These are phyloP conservation scores for Pholiota conissans DNA, from an alignment of 768 basidiomycete genomes.

Conservation along the genomic window DNA sequence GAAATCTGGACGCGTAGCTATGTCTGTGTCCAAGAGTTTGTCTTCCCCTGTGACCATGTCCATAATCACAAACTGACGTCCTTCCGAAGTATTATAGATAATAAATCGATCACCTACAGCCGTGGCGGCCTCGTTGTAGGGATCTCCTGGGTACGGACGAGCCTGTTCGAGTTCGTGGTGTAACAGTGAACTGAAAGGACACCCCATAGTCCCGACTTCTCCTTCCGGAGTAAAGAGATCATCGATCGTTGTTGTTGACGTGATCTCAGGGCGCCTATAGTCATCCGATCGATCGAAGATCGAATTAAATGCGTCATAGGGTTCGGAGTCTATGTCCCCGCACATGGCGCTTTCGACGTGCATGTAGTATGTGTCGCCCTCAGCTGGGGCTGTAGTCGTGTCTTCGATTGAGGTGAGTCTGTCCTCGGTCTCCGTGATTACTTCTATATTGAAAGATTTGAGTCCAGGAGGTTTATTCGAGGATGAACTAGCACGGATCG, in stretches of 20 bases:
- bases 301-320: neutral
- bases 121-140: neutral
- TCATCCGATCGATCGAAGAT: neutral
- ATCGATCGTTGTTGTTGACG: neutral
- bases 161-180: neutral
- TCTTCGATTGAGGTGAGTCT: neutral
- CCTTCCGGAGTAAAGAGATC: neutral
- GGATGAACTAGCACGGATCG: neutral
- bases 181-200: neutral
- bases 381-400: neutral
- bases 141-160: neutral
- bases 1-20: neutral
- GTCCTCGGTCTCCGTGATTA: neutral
- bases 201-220: neutral
- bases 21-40: neutral
- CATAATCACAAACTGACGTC: neutral
- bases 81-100: neutral
- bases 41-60: neutral
- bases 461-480: constrained; percentile 10
- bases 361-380: neutral
- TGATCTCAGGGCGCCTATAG: neutral
- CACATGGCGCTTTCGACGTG: neutral
- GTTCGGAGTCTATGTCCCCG: neutral
- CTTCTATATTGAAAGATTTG: constrained; percentile 2
- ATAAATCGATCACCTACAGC: neutral